Evolutionary conservation across 2,329 filamentous ascomycete species (phyloP).

Genomic region (Neopestalotiopsis rosae): DNA sequence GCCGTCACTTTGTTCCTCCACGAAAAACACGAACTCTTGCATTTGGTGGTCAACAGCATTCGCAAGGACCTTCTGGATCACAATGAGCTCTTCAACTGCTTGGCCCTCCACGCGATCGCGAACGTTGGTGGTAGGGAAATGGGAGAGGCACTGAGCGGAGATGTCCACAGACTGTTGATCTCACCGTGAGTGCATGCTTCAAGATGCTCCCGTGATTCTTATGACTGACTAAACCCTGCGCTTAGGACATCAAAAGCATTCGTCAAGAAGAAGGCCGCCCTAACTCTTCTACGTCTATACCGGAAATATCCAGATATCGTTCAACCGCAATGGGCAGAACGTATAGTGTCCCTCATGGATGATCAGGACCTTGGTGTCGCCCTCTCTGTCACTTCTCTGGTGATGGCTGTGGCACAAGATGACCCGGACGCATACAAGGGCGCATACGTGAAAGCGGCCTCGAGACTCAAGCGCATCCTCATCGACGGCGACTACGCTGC

Average conservation of each 20-base stretch:
- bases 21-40: slow-evolving; percentile 93
- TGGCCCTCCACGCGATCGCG: slow-evolving; percentile 95
- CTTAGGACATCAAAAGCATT: slow-evolving; percentile 82
- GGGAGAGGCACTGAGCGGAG: slow-evolving; percentile 89
- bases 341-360: slow-evolving; percentile 99
- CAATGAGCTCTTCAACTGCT: slow-evolving; percentile 96
- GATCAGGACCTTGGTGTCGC: slow-evolving; percentile 93
- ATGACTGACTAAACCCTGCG: background rate
- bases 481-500: slow-evolving; percentile 87
- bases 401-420: slow-evolving; percentile 94
- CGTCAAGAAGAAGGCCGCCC: slow-evolving; percentile 97
- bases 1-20: slow-evolving; percentile 97
- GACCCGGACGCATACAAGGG: slow-evolving; percentile 93
- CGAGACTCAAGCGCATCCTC: slow-evolving; percentile 85
- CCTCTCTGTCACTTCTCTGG: slow-evolving; percentile 91
- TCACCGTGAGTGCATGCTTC: slow-evolving; percentile 72
- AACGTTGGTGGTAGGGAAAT: slow-evolving; percentile 97
- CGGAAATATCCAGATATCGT: slow-evolving; percentile 94
- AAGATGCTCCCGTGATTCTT: background rate
- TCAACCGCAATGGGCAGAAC: slow-evolving; percentile 95
- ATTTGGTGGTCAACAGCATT: slow-evolving; percentile 98
- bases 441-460: slow-evolving; percentile 91
- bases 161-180: slow-evolving; percentile 92
- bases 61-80: slow-evolving; percentile 92
- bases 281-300: slow-evolving; percentile 91